Evolutionary conservation across 768 basidiomycete genomes (phyloP).

Genomic region (Mycena polygramma): DNA sequence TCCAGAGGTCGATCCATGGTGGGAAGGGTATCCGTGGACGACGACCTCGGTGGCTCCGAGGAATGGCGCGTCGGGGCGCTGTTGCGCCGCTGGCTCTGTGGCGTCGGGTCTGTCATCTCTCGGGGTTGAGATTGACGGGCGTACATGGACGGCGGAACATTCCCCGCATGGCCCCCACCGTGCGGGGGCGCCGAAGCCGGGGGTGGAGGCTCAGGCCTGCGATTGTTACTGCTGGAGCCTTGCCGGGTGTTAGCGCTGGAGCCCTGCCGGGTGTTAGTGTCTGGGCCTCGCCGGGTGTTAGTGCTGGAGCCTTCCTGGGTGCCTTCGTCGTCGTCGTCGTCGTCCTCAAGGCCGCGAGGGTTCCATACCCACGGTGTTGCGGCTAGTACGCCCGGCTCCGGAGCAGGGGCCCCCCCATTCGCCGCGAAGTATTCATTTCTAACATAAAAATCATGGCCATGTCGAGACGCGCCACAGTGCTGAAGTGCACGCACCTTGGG

Average conservation of each 20-base stretch:
- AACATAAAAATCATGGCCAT: conserved; percentile 14
- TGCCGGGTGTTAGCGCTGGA: conserved; percentile 34
- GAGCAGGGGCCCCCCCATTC: conserved; percentile 51
- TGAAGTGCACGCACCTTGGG: conserved; percentile 61
- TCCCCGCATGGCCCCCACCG: not conserved
- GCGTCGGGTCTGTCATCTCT: conserved; percentile 33
- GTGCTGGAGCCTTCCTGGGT: conserved; percentile 35
- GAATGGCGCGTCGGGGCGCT: conserved; percentile 37
- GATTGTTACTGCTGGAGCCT: conserved; percentile 27
- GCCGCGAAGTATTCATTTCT: not conserved
- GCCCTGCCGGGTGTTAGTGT: conserved; percentile 32
- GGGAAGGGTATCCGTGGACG: conserved; percentile 29
- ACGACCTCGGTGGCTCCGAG: conserved; percentile 42
- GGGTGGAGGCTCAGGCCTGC: conserved; percentile 27
- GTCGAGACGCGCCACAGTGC: conserved; percentile 10
- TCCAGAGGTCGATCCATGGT: conserved; percentile 16
- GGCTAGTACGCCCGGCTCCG: conserved; percentile 50
- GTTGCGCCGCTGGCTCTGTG: conserved; percentile 27
- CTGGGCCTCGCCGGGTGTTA: conserved; percentile 13
- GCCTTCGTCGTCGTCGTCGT: conserved; percentile 35
- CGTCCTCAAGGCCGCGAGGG: conserved; percentile 58
- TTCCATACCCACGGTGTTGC: conserved; percentile 85
- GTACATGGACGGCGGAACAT: conserved; percentile 18
- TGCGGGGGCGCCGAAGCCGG: conserved; percentile 24
- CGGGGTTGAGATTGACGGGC: conserved; percentile 26